These are phyloP conservation scores for Pseudogymnoascus sp. DNA, from an alignment of 2,329 filamentous ascomycete species.

Conservation along the genomic window DNA sequence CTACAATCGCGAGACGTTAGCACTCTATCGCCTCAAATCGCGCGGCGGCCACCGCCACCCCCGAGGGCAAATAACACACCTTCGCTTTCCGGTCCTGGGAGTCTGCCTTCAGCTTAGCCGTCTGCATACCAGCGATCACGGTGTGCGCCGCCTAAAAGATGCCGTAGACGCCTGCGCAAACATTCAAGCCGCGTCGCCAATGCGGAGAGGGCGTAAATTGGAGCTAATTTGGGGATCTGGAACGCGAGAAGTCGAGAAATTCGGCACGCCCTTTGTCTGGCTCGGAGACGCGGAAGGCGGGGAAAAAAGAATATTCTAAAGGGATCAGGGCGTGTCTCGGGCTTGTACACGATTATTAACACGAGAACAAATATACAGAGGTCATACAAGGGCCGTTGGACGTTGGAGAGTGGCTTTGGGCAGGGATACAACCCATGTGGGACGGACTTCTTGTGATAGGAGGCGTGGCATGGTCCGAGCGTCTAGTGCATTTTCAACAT, in stretches of 20 bases:
- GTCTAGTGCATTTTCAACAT: not conserved
- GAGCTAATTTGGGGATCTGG: not conserved
- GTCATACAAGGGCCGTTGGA: slow-evolving; percentile 4
- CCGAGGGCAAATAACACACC: slow-evolving; percentile 28
- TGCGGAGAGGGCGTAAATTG: slow-evolving; percentile 10
- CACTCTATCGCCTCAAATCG: slow-evolving; percentile 23
- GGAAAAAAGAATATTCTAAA: not conserved
- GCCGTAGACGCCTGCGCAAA: slow-evolving; percentile 21
- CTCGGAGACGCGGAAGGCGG: not conserved
- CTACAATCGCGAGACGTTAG: slow-evolving; percentile 42
- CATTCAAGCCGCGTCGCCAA: slow-evolving; percentile 21
- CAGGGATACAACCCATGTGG: slow-evolving; percentile 1
- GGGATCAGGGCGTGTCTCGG: not conserved
- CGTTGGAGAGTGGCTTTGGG: slow-evolving; percentile 6
- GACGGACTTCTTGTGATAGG: not conserved
- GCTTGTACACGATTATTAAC: not conserved
- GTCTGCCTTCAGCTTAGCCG: slow-evolving; percentile 49
- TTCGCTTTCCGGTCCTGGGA: slow-evolving; percentile 54
- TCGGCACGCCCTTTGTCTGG: not conserved
- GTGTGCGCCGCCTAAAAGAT: slow-evolving; percentile 24
- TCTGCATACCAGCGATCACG: slow-evolving; percentile 36
- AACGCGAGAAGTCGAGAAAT: not conserved
- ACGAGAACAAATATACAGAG: not conserved
- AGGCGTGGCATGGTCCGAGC: slow-evolving; percentile 2
- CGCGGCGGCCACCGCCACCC: not conserved